Base-by-base conservation (phyloP, 495 filamentous ascomycete species). In the Penicillium desertorum region DNA sequence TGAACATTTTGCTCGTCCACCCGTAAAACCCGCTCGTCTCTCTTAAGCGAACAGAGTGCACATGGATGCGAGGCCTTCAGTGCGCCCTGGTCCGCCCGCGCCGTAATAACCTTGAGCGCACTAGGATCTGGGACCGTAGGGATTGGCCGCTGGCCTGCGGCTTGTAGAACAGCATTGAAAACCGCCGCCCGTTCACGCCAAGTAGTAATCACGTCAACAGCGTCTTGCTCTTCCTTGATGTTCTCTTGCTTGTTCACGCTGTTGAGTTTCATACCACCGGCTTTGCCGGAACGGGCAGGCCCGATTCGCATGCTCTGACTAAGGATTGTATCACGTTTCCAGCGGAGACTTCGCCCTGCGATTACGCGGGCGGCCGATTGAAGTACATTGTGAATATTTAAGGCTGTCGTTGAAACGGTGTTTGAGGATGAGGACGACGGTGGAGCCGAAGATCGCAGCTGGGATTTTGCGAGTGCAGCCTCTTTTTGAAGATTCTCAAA, bases 291-390 rank as follows among this genome's bases (percentile, higher is more conserved):
- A 23, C 81, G 82, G 2, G 90, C 88, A 12, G 84, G 82, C 0
- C 88, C 86, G 60, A 97, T 94, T 47, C 86, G 84, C 89, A 93
- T 96, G 62, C 85, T 83, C 70, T 96, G 89, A n/a, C 86, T 80
- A n/a, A 97, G 81, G 62, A 87, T 81, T 48, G 79, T 83, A 72
- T 97, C 92, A 50, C 92, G 83, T 71, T 93, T 93, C 92, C 92
- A 97, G 51, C 94, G 87, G 46, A 87, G 71, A 54, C 87, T 89
- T 51, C 94, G 86, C 30, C 94, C 94, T 3, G 90, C 89, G 56
- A 98, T 87, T 45, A 98, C 82, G 23, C 87, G 88, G 14, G 86
- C 90, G 22, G 83, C 83, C 11, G 93, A 88, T 14, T 81, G 82
- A 5, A 86, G 78, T 3, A 86, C 77, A 25, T 53, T 61, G 73